A percentile compares a stretch with the other conserved stretches of the same genome.
phyloP scores from a whole-genome alignment of 2,329 filamentous ascomycete genomes.

The Botrytis pseudocinerea region DNA sequence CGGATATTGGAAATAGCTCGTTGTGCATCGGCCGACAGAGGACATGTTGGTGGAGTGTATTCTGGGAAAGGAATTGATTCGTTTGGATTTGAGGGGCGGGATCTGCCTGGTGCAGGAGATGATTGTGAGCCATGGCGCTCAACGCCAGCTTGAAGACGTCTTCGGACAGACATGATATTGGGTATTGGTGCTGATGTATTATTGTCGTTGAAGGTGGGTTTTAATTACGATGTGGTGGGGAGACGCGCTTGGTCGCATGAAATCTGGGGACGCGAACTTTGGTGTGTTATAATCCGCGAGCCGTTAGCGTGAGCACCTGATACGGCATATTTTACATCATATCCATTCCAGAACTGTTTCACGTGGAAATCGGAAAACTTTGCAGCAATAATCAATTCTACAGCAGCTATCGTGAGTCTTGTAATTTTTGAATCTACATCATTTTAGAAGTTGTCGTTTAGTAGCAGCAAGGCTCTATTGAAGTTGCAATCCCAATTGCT shows the following conservation, averaged over 20 bases:
- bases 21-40: constrained; percentile 51
- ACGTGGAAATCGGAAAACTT: neutral
- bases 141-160: constrained; percentile 29
- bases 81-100: constrained; percentile 25
- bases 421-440: neutral
- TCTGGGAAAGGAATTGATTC: constrained; percentile 43
- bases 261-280: constrained; percentile 15
- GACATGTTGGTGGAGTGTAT: constrained; percentile 55
- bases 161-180: constrained; percentile 31
- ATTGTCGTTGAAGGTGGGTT: neutral
- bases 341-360: neutral
- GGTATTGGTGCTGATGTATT: neutral
- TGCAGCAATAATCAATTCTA: neutral
- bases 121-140: constrained; percentile 26
- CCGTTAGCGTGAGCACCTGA: neutral
- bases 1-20: constrained; percentile 49
- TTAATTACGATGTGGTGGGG: neutral
- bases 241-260: constrained; percentile 8
- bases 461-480: constrained; percentile 10
- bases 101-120: constrained; percentile 30
- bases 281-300: neutral
- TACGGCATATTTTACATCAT: neutral
- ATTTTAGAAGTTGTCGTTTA: neutral
- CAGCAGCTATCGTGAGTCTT: too few species aligned
- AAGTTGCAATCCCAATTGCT: neutral